A percentile compares a stretch with the other conserved stretches of the same genome.
Conservation (phyloP, 2,329 filamentous ascomycete genomes). For the Fusarium protoensiforme region DNA sequence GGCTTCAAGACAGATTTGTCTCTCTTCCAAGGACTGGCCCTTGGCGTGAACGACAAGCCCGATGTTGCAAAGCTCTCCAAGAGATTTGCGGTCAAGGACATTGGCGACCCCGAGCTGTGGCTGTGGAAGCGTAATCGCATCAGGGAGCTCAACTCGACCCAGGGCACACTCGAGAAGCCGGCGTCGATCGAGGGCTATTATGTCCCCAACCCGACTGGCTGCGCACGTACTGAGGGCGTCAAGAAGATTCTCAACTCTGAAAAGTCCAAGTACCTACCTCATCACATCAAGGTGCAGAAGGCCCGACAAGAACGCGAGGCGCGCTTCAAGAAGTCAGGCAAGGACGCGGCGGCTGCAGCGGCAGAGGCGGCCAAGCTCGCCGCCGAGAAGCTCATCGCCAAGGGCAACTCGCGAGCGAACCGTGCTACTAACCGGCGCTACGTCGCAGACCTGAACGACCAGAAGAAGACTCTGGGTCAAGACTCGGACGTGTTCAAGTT, state of each 20-base stretch:
- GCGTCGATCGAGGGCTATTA: conserved; percentile 74
- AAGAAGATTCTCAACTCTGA: conserved; percentile 97
- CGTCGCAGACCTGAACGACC: conserved; percentile 93
- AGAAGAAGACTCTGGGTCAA: conserved; percentile 85
- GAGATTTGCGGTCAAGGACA: conserved; percentile 56
- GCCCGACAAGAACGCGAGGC: conserved; percentile 91
- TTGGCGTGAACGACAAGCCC: conserved; percentile 60
- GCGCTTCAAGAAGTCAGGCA: conserved; percentile 73
- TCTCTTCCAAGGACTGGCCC: conserved; percentile 55
- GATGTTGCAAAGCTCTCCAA: conserved; percentile 61
- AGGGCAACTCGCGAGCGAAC: conserved; percentile 91
- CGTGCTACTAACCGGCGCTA: conserved; percentile 95
- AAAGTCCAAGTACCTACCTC: conserved; percentile 97
- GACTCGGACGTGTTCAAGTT: conserved; percentile 95
- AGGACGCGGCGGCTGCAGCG: conserved; percentile 72
- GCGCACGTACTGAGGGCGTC: conserved; percentile 89
- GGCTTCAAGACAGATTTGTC: conserved; percentile 59
- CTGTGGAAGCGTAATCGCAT: conserved; percentile 68
- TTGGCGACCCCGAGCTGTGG: conserved; percentile 66
- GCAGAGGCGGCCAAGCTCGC: conserved; percentile 78
- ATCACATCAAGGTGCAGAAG: conserved; percentile 96
- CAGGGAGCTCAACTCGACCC: conserved; percentile 62
- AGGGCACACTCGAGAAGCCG: conserved; percentile 44
- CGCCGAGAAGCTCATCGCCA: conserved; percentile 83
- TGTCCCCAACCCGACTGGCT: conserved; percentile 85